Conservation (phyloP, 1,139 yeast genomes). For the Suhomyces chickasaworum region DNA sequence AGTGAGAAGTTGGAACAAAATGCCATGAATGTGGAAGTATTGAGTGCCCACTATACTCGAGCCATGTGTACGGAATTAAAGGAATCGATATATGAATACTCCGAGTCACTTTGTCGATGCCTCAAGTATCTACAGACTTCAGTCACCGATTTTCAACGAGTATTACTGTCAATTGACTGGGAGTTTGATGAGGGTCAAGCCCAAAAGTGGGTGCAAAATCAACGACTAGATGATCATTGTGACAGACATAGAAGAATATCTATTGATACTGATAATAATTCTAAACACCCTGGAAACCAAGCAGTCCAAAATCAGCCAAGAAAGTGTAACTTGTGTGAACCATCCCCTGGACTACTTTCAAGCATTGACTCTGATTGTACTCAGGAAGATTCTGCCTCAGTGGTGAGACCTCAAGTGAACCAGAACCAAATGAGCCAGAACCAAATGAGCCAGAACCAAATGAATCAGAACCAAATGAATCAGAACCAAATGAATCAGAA, state of each 20-base stretch:
- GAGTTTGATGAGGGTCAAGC: constrained; percentile 11
- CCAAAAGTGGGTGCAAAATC: constrained; percentile 9
- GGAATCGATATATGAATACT: constrained; percentile 47
- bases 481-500: no score
- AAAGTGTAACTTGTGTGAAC: neutral
- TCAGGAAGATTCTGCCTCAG: neutral
- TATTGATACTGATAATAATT: neutral
- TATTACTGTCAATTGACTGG: constrained; percentile 14
- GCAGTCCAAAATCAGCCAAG: neutral
- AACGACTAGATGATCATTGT: neutral
- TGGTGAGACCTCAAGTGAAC: neutral
- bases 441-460: no score
- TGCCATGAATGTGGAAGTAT: constrained; percentile 49
- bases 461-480: no score
- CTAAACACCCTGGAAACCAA: no score
- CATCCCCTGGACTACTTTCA: neutral
- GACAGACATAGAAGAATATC: constrained; percentile 1
- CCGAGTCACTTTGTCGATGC: constrained; percentile 36
- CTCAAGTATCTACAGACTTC: constrained; percentile 33
- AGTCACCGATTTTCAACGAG: constrained; percentile 27
- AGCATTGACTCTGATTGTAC: neutral
- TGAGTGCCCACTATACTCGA: constrained; percentile 51
- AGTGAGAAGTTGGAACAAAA: constrained; percentile 53
- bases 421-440: no score
- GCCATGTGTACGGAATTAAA: constrained; percentile 49